Evolutionary conservation across 2,329 filamentous ascomycete genomes (phyloP).

Genomic region (Ophiocordyceps robertsii): DNA sequence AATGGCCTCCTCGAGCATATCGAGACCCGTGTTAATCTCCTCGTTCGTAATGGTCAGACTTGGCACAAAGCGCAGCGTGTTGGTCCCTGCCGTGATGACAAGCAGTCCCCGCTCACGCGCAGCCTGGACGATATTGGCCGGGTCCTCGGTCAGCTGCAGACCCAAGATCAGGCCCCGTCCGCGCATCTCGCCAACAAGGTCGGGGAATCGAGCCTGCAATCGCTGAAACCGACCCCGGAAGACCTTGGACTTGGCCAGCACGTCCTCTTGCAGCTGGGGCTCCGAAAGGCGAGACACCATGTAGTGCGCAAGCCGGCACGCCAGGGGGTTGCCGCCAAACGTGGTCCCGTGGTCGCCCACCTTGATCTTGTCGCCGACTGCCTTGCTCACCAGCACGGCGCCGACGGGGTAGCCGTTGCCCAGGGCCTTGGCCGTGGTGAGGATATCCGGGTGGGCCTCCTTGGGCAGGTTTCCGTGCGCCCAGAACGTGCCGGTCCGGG

Average conservation of each 20-base stretch:
- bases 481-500: conserved; percentile 81
- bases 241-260: conserved; percentile 49
- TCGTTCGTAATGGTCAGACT: conserved; percentile 66
- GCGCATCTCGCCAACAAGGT: conserved; percentile 63
- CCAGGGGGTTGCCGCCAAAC: conserved; percentile 85
- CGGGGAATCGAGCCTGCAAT: conserved; percentile 41
- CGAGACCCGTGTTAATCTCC: conserved; percentile 67
- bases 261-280: conserved; percentile 52
- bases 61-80: conserved; percentile 86
- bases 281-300: conserved; percentile 68
- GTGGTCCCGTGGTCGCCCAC: conserved; percentile 84
- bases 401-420: conserved; percentile 95
- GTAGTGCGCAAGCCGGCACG: conserved; percentile 72
- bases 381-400: conserved; percentile 38
- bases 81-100: conserved; percentile 84
- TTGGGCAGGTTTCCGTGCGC: conserved; percentile 63
- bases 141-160: conserved; percentile 66
- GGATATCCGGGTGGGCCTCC: conserved; percentile 80
- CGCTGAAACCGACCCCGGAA: conserved; percentile 34
- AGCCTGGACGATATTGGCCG: conserved; percentile 62
- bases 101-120: conserved; percentile 78
- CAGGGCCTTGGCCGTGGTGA: conserved; percentile 90
- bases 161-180: conserved; percentile 80
- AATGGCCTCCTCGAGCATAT: conserved; percentile 59
- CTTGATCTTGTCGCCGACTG: conserved; percentile 27